phyloP scores from a whole-genome alignment of 2,329 filamentous ascomycete species.

The Rutstroemia sp. region DNA sequence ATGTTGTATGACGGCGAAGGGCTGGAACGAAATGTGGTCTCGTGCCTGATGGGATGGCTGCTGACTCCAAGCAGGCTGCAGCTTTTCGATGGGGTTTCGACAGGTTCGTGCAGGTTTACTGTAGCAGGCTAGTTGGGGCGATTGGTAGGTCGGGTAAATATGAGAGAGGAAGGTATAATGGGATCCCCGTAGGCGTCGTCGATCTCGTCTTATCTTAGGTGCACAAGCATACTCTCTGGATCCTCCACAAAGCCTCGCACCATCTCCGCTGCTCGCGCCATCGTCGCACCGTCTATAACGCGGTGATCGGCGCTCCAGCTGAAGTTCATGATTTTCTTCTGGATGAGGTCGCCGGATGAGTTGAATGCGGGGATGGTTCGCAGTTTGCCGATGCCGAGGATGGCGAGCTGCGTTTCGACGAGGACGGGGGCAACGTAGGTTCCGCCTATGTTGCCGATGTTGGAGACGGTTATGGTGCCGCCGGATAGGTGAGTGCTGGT shows the following conservation, averaged over 20 bases:
- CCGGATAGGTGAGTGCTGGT: slow-evolving; percentile 68
- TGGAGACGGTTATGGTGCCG: slow-evolving; percentile 91
- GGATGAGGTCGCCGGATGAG: slow-evolving; percentile 48
- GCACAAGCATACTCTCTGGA: slow-evolving; percentile 80
- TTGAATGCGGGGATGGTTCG: slow-evolving; percentile 74
- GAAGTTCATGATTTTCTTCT: slow-evolving; percentile 77
- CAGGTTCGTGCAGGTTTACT: too few species aligned
- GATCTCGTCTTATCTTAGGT: slow-evolving; percentile 51
- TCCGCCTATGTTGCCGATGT: slow-evolving; percentile 91
- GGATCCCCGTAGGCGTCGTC: neutral
- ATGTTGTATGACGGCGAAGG: too few species aligned
- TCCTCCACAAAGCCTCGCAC: slow-evolving; percentile 74
- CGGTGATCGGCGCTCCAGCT: slow-evolving; percentile 97
- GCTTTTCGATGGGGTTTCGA: too few species aligned
- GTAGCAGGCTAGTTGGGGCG: too few species aligned
- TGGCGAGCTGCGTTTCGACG: slow-evolving; percentile 83
- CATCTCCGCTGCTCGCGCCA: slow-evolving; percentile 81
- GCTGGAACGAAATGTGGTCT: too few species aligned
- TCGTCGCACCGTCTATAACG: slow-evolving; percentile 88
- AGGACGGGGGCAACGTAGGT: slow-evolving; percentile 89
- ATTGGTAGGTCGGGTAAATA: neutral
- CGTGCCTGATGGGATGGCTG: too few species aligned
- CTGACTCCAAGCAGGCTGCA: too few species aligned
- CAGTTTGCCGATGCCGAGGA: slow-evolving; percentile 79
- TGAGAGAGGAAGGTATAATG: neutral